A percentile compares a stretch with the other conserved stretches of the same genome.
Evolutionary conservation across 768 basidiomycete genomes (phyloP).

Genomic region (Lactarius indigo): DNA sequence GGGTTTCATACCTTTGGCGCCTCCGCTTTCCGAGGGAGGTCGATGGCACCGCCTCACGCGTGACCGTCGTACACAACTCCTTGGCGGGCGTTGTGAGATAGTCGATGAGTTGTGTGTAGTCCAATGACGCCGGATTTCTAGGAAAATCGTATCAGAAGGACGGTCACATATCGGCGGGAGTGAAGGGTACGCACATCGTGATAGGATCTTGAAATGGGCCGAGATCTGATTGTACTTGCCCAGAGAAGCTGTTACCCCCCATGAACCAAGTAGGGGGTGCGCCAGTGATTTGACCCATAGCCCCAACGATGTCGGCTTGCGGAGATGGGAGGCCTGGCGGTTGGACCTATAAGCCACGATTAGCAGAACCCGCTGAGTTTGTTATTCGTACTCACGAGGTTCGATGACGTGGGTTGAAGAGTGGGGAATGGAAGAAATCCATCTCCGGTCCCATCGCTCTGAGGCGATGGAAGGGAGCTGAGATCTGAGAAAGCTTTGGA

Average conservation of each 20-base stretch:
- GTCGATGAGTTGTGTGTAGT: neutral
- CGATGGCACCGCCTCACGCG: neutral
- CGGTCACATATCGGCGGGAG: neutral
- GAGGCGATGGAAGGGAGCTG: neutral
- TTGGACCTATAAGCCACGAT: no score
- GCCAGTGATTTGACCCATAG: neutral
- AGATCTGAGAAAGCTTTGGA: neutral
- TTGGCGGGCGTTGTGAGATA: neutral
- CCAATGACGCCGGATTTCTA: neutral
- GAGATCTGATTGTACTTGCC: neutral
- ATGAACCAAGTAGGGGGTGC: neutral
- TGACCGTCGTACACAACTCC: neutral
- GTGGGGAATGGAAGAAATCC: neutral
- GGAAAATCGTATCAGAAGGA: neutral
- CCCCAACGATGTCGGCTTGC: no score
- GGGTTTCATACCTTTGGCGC: neutral
- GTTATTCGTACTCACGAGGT: neutral
- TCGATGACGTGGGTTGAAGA: accelerated
- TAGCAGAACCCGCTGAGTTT: neutral
- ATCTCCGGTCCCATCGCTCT: neutral
- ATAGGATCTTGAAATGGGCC: neutral
- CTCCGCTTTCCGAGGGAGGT: neutral
- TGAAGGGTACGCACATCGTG: neutral
- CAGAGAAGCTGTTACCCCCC: neutral
- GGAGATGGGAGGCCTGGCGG: no score